These are phyloP conservation scores for Dactylonectria estremocensis DNA, from an alignment of 2,329 filamentous ascomycete genomes.

Conservation along the genomic window DNA sequence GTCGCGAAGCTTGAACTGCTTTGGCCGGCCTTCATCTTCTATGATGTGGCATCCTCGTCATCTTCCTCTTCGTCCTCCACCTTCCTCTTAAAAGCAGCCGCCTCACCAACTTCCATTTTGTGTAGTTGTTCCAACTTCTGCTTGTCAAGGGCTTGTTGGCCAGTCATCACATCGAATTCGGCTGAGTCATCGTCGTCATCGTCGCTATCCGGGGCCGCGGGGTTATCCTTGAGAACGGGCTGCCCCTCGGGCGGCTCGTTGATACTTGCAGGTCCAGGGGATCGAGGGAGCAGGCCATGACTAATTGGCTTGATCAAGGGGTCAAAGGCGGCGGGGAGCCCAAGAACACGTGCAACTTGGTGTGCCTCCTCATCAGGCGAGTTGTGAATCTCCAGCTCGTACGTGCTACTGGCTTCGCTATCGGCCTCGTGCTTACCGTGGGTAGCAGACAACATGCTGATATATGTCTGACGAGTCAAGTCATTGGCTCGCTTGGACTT, in stretches of 20 bases:
- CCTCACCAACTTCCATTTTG: conserved; percentile 73
- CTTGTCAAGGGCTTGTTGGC: conserved; percentile 60
- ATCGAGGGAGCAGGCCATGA: conserved; percentile 37
- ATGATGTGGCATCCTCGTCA: conserved; percentile 54
- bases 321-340: conserved; percentile 74
- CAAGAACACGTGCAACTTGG: conserved; percentile 74
- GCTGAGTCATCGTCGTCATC: conserved; percentile 58
- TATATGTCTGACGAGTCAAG: conserved; percentile 81
- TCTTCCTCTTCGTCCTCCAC: conserved; percentile 58
- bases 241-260: conserved; percentile 40
- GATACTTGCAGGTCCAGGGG: conserved; percentile 36
- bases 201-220: conserved; percentile 58
- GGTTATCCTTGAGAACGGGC: conserved; percentile 44
- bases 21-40: conserved; percentile 46
- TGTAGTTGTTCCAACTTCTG: conserved; percentile 67
- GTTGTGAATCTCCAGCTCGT: conserved; percentile 69
- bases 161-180: conserved; percentile 63
- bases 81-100: conserved; percentile 63
- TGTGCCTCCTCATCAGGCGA: conserved; percentile 76
- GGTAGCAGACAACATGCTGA: conserved; percentile 80
- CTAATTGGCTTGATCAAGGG: conserved; percentile 73
- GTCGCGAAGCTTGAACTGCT: background rate
- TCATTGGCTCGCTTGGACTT: conserved; percentile 88
- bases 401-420: conserved; percentile 66
- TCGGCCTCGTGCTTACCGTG: conserved; percentile 72